Evolutionary conservation across 306 rosid species (phyloP).

Genomic region (Fragaria iinumae): DNA sequence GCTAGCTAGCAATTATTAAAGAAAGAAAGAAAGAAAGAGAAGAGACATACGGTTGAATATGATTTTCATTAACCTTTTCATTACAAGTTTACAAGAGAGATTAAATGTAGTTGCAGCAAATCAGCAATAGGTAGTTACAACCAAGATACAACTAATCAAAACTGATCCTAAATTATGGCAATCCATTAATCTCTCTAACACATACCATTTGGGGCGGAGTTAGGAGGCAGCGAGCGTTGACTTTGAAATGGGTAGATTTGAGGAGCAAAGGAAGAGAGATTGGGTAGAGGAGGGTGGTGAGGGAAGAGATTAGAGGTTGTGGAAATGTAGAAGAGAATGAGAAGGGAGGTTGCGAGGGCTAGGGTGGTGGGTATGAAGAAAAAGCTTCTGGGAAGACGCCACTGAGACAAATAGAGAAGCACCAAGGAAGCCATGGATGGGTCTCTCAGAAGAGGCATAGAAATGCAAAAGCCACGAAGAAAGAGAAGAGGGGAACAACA

Average conservation of each 20-base stretch:
- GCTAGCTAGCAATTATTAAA: neutral
- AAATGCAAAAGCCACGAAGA: neutral
- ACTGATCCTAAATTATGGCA: too few species aligned
- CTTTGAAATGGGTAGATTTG: neutral
- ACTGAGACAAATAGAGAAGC: conserved; percentile 26
- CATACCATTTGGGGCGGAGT: neutral
- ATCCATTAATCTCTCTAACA: too few species aligned
- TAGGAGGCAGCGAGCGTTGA: neutral
- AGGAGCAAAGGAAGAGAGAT: conserved; percentile 15
- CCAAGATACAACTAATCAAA: too few species aligned
- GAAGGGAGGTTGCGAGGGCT: conserved; percentile 46
- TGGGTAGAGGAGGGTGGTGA: conserved; percentile 24
- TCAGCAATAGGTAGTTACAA: too few species aligned
- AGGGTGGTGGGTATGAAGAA: conserved; percentile 54
- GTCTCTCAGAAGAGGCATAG: neutral
- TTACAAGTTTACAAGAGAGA: too few species aligned
- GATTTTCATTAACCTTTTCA: too few species aligned
- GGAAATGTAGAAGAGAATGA: conserved; percentile 50
- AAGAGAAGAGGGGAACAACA: neutral
- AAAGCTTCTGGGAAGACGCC: conserved; percentile 26
- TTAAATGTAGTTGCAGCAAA: too few species aligned
- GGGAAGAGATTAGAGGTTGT: conserved; percentile 46
- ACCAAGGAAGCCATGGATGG: conserved; percentile 24
- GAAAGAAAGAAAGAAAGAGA: neutral
- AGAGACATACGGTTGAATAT: neutral